These are phyloP conservation scores for Trichosanthes truncata DNA, from an alignment of 306 rosid species.

Conservation along the genomic window DNA sequence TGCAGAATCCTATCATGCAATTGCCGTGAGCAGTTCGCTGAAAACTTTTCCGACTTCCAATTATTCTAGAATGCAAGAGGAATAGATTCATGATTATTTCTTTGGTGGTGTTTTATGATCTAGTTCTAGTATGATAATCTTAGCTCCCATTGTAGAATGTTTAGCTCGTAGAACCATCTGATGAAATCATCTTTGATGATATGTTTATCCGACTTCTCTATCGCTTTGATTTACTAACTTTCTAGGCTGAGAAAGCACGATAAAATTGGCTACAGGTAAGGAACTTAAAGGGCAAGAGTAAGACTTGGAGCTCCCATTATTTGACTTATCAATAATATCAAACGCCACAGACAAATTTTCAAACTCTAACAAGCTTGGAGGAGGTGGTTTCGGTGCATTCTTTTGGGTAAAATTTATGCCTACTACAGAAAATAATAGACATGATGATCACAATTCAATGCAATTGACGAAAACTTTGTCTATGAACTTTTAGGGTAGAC, in stretches of 20 bases:
- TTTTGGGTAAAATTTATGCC: slow-evolving; percentile 19
- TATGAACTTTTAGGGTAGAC: slow-evolving; percentile 29
- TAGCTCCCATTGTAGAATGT: no score
- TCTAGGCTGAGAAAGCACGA: no score
- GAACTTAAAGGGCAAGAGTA: slow-evolving; percentile 7
- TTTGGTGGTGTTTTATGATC: no score
- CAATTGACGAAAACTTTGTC: not conserved
- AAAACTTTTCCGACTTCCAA: no score
- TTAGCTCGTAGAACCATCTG: not conserved
- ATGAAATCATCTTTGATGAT: no score
- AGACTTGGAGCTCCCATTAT: slow-evolving; percentile 34
- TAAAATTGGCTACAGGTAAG: not conserved
- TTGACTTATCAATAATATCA: slow-evolving; percentile 22
- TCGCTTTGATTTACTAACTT: no score
- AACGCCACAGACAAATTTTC: slow-evolving; percentile 38
- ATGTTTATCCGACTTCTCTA: no score
- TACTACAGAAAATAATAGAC: not conserved
- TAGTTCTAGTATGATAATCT: no score
- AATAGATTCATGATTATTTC: no score
- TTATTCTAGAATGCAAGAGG: no score
- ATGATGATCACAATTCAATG: not conserved
- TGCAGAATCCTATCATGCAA: no score
- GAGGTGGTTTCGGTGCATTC: slow-evolving; percentile 59
- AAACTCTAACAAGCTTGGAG: slow-evolving; percentile 26
- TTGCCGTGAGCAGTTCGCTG: no score